Base-by-base conservation (phyloP, 495 filamentous ascomycete genomes). In the Aspergillus indologenus region DNA sequence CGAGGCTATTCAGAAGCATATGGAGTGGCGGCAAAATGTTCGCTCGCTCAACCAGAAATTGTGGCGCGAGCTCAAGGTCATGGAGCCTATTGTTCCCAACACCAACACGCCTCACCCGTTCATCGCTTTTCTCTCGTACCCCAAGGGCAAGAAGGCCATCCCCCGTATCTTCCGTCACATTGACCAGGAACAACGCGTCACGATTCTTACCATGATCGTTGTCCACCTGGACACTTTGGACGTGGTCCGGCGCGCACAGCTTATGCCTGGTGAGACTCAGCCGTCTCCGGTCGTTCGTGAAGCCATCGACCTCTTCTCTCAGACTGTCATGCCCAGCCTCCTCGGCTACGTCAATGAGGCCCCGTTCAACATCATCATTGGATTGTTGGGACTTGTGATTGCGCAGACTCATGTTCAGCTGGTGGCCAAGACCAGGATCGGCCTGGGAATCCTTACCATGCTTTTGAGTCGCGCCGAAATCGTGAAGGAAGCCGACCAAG, bases 81-180 rank as follows among this genome's bases (percentile, higher is more conserved):
- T 94, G 75, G 92, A 95, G 58, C 91, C 92, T 2, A 93, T 96
- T 60, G 85, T 88, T 44, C 82, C 79, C n/a, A 79, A 82, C 72
- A 85, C 83, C 14, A 82, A 85, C 14, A 80, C 80, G 5, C 83
- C 90, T 1, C 95, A 99, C 69, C 94, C 94, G 0, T 99, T 99
- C 79, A 96, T 99, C 64, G 89, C 91, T 29, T 91, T 99, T 68
- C 82, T 99, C 15, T 93, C 92, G 6, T 96, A 92, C 69, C 84
- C 83, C 50, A 99, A 99, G 77, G 95, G 94, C 65, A 99, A 96
- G 78, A 95, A 94, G 71, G 89, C 90, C 1, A 90, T 99, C 63
- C 90, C 90, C 21, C 89, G 94, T 53, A 87, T 99, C 51, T 97
- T 96, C 83, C 89, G 91, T 42, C 91, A 96, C 66, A 90, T 96